Conservation (phyloP, 805 yeast genomes). For the Sungouiozyma intestinalis region DNA sequence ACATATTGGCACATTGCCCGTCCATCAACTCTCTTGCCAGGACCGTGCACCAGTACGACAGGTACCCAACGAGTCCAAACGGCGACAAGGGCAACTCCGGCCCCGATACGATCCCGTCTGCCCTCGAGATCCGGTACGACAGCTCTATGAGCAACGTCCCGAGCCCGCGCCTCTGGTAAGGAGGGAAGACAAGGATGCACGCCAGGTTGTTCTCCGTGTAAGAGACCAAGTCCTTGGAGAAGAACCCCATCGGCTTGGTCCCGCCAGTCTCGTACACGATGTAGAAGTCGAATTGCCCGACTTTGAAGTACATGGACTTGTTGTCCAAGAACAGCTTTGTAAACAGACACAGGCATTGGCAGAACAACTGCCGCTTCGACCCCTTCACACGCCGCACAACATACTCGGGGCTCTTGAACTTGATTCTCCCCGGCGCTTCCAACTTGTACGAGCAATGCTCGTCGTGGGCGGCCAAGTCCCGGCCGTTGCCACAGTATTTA, state of each 20-base stretch:
- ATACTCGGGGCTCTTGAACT: constrained; percentile 49
- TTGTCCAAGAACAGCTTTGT: constrained; percentile 84
- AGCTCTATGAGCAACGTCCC: constrained; percentile 78
- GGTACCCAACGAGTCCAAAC: constrained; percentile 65
- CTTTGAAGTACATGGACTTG: constrained; percentile 75
- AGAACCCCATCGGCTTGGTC: constrained; percentile 73
- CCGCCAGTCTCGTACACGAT: constrained; percentile 45
- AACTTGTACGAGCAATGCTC: constrained; percentile 34
- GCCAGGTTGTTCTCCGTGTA: constrained; percentile 77
- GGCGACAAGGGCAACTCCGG: constrained; percentile 89
- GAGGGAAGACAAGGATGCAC: constrained; percentile 86
- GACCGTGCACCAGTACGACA: constrained; percentile 62
- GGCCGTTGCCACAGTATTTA: constrained; percentile 50
- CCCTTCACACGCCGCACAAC: constrained; percentile 65
- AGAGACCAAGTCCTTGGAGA: constrained; percentile 75
- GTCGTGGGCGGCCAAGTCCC: constrained; percentile 42
- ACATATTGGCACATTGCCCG: constrained; percentile 29
- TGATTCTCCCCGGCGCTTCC: constrained; percentile 52
- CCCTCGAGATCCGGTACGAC: constrained; percentile 65
- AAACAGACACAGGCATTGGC: constrained; percentile 76
- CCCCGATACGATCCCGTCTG: constrained; percentile 59
- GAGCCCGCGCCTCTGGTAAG: constrained; percentile 67
- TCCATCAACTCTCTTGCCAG: constrained; percentile 35
- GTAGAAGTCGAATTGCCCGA: constrained; percentile 73
- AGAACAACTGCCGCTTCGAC: constrained; percentile 47